These are phyloP conservation scores for Rhodotorula sphaerocarpa DNA, from an alignment of 768 basidiomycete species.

Conservation along the genomic window DNA sequence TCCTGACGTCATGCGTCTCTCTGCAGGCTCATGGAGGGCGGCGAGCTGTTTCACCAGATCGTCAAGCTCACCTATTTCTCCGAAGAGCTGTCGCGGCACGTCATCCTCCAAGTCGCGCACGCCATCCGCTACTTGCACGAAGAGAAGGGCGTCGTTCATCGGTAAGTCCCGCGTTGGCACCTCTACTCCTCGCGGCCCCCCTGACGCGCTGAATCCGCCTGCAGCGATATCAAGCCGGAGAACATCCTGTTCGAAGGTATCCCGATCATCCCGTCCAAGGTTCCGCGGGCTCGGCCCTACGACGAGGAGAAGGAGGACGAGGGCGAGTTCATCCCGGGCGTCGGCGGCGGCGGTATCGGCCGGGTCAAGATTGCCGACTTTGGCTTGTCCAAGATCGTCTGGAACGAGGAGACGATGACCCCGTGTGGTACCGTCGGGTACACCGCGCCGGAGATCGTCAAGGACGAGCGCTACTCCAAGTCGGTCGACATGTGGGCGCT, in stretches of 20 bases:
- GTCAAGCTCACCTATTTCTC: slow-evolving; percentile 98
- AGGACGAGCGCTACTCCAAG: slow-evolving; percentile 92
- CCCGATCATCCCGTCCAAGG: slow-evolving; percentile 77
- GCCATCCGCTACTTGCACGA: slow-evolving; percentile 94
- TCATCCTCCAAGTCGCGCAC: slow-evolving; percentile 72
- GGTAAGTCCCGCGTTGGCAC: slow-evolving; percentile 45
- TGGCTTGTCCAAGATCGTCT: slow-evolving; percentile 91
- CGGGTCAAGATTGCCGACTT: slow-evolving; percentile 98
- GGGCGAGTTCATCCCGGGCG: slow-evolving; percentile 82
- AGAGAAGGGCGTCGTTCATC: slow-evolving; percentile 94
- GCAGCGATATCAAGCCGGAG: slow-evolving; percentile 91
- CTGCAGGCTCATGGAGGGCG: slow-evolving; percentile 80
- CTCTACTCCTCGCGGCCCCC: neutral
- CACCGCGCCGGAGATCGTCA: slow-evolving; percentile 98
- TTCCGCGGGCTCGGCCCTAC: slow-evolving; percentile 68
- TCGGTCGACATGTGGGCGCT: slow-evolving; percentile 99
- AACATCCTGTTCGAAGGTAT: slow-evolving; percentile 90
- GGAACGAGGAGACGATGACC: slow-evolving; percentile 98
- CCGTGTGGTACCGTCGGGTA: slow-evolving; percentile 99
- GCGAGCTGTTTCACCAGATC: slow-evolving; percentile 96
- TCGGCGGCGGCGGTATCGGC: slow-evolving; percentile 95
- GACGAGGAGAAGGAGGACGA: slow-evolving; percentile 99
- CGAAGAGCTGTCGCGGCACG: slow-evolving; percentile 92
- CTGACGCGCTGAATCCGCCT: neutral
- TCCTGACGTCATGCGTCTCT: neutral